phyloP scores from a whole-genome alignment of 2,329 filamentous ascomycete species.

The Sclerotiophoma versabilis region DNA sequence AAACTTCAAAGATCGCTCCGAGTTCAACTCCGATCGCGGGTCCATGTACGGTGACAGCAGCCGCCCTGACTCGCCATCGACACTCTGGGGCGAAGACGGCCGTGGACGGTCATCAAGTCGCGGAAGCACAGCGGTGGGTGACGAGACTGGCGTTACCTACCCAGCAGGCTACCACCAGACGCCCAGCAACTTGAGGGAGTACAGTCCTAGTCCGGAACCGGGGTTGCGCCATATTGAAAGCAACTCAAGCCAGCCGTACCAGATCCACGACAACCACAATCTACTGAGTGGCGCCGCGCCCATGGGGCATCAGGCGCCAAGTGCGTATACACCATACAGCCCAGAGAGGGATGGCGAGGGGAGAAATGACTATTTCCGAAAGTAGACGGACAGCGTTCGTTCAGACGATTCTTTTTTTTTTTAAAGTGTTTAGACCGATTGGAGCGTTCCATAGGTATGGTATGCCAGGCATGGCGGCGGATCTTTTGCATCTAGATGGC shows the following conservation, averaged over 20 bases:
- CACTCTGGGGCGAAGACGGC: slow-evolving; percentile 28
- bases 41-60: slow-evolving; percentile 64
- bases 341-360: slow-evolving; percentile 31
- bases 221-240: slow-evolving; percentile 30
- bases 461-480: not conserved
- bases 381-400: not conserved
- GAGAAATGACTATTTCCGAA: slow-evolving; percentile 32
- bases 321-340: slow-evolving; percentile 40
- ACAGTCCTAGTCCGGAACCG: slow-evolving; percentile 49
- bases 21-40: slow-evolving; percentile 85
- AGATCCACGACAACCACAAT: slow-evolving; percentile 31
- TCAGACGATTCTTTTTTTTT: not conserved
- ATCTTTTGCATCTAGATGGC: slow-evolving; percentile 2
- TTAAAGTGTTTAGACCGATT: not conserved
- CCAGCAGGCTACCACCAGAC: slow-evolving; percentile 58
- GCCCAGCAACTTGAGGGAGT: slow-evolving; percentile 51
- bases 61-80: slow-evolving; percentile 66
- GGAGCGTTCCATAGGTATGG: not conserved
- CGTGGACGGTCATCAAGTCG: slow-evolving; percentile 33
- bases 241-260: slow-evolving; percentile 33
- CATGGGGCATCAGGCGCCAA: slow-evolving; percentile 36
- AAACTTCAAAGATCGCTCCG: slow-evolving; percentile 87
- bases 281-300: slow-evolving; percentile 44
- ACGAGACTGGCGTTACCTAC: slow-evolving; percentile 51
- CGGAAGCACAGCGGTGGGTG: slow-evolving; percentile 39